Base-by-base conservation (phyloP, 192 early-diverging fungal species). In the Backusella australiensis region DNA sequence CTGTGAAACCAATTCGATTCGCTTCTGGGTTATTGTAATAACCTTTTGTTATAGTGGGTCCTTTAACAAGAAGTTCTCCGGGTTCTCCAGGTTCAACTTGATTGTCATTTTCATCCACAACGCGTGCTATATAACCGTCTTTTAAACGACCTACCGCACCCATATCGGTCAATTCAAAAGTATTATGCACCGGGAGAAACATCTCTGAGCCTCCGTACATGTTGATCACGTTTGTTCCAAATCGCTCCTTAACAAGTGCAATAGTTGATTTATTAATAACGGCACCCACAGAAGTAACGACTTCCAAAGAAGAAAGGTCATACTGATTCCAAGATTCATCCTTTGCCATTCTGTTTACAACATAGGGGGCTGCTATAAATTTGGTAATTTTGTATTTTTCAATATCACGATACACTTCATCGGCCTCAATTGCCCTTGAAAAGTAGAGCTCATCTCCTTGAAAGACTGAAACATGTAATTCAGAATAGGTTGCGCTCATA, bases 61-160 rank as follows among this genome's bases (percentile, higher is more conserved):
- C 53, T 21, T 59, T 23, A 6, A 59, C 8, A 12, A 59, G n/a
- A 59, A 59, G 17, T 26, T 59, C 53, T 23, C 53, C 53, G 0
- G 67, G 75, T 59, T 90, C 75, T 21, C 84, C 84, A 0, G 66
- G 70, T 4, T 44, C 39, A 19, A 23, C 42, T 39, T 79, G 86
- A 29, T 76, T 78, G 41, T 79, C 84, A 29, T 79, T 81, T 17
- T 85, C 85, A 67, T 87, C 85, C 23, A 87, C 52, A 12, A 85
- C 56, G 73, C 77, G 80, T 65, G 85, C 84, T 39, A 56, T 72
- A 73, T 84, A 41, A 14, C 72, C 80, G 1, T 79, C 69, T 35
- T 80, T 73, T 44, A 85, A 59, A 9, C 77, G 77, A 8, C 84
- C 84, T 3, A 83, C 77, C 15, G 81, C 78, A 11, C 84, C 84